phyloP scores from a whole-genome alignment of 495 filamentous ascomycete species.

The Penicillium desertorum region DNA sequence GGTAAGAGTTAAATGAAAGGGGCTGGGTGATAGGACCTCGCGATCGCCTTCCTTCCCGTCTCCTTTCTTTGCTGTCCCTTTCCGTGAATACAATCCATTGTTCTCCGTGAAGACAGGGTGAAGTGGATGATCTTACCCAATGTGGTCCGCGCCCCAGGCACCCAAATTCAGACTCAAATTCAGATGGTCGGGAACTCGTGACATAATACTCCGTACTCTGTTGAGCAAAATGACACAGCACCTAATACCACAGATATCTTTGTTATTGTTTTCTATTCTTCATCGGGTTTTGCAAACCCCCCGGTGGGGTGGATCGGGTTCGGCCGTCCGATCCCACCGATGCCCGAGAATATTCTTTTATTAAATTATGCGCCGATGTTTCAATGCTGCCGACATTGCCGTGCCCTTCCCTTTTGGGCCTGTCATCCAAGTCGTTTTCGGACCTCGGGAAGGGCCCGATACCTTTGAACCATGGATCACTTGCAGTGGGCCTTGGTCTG shows the following conservation, averaged over 20 bases:
- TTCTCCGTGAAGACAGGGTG: background rate
- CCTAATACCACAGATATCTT: too few species aligned
- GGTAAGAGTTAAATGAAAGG: background rate
- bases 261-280: too few species aligned
- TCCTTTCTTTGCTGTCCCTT: background rate
- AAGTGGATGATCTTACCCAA: constrained; percentile 5
- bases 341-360: too few species aligned
- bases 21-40: too few species aligned
- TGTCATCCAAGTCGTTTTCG: background rate
- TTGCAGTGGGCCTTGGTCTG: background rate
- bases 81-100: background rate
- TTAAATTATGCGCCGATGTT: too few species aligned
- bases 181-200: background rate
- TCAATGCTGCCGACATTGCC: too few species aligned
- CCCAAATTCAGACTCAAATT: background rate
- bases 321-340: too few species aligned
- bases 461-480: background rate
- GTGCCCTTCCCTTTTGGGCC: too few species aligned
- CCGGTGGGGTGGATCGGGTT: too few species aligned
- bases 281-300: too few species aligned
- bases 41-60: background rate
- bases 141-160: background rate
- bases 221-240: background rate
- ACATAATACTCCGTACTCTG: background rate
- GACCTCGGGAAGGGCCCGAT: background rate